These are phyloP conservation scores for Aspergillus spinulosporus DNA, from an alignment of 2,329 filamentous ascomycete species.

Conservation along the genomic window DNA sequence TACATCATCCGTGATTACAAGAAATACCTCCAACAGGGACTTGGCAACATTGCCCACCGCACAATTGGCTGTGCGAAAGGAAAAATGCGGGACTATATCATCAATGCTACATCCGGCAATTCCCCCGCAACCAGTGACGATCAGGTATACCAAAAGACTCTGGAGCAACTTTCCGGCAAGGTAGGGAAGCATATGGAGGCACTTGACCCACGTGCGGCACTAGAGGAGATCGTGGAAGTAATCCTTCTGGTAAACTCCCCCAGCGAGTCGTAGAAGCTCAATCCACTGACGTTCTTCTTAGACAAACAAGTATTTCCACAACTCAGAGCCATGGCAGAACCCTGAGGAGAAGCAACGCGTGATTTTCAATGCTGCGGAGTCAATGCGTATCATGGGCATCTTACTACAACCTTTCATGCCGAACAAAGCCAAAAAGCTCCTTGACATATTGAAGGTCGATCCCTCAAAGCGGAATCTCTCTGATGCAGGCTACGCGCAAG, in stretches of 20 bases:
- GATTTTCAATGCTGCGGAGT: slow-evolving; percentile 72
- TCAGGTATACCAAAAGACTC: slow-evolving; percentile 39
- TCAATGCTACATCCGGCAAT: slow-evolving; percentile 34
- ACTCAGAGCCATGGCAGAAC: slow-evolving; percentile 67
- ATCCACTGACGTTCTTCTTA: slow-evolving; percentile 29
- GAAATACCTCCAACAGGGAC: slow-evolving; percentile 70
- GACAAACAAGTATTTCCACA: slow-evolving; percentile 68
- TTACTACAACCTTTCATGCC: slow-evolving; percentile 92
- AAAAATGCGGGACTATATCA: slow-evolving; percentile 63
- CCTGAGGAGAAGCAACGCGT: slow-evolving; percentile 54
- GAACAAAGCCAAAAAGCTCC: slow-evolving; percentile 66
- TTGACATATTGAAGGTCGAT: slow-evolving; percentile 76
- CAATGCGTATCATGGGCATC: slow-evolving; percentile 76
- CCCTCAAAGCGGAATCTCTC: slow-evolving; percentile 61
- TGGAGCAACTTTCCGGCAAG: slow-evolving; percentile 43
- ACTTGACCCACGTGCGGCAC: slow-evolving; percentile 64
- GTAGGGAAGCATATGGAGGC: slow-evolving; percentile 61
- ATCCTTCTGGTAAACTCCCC: slow-evolving; percentile 56
- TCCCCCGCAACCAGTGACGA: slow-evolving; percentile 30
- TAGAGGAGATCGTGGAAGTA: slow-evolving; percentile 64
- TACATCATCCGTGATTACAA: slow-evolving; percentile 75
- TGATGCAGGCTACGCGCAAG: slow-evolving; percentile 63
- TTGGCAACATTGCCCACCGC: slow-evolving; percentile 79
- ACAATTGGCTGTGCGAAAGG: slow-evolving; percentile 69
- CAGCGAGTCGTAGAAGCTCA: background rate